phyloP scores from a whole-genome alignment of 345 rosid species.

The Combretum micranthum region DNA sequence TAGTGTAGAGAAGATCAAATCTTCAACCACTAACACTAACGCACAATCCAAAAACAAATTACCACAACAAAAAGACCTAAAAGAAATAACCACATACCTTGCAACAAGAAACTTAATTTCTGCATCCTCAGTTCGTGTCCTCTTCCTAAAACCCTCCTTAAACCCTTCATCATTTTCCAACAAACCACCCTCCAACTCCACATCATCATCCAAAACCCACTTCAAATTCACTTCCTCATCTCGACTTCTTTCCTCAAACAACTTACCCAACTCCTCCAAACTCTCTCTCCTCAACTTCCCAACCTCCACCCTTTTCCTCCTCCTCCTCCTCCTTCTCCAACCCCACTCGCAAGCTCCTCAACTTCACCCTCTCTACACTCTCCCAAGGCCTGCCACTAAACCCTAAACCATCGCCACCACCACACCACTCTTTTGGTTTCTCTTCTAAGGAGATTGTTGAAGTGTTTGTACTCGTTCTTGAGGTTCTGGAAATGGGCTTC shows the following conservation, averaged over 20 bases:
- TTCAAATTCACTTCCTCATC: conserved; percentile 33
- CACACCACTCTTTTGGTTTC: conserved; percentile 5
- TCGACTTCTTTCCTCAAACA: conserved; percentile 37
- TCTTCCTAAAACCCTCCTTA: conserved; percentile 36
- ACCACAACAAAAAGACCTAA: neutral
- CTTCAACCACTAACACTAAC: no score
- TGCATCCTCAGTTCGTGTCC: conserved; percentile 64
- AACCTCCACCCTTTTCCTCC: conserved; percentile 37
- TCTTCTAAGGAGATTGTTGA: conserved; percentile 32
- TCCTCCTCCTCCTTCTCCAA: conserved; percentile 32
- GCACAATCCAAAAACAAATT: neutral
- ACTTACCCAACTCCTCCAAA: conserved; percentile 57
- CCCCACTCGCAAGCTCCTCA: conserved; percentile 42
- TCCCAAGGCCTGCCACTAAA: conserved; percentile 71
- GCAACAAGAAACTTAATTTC: conserved; percentile 61
- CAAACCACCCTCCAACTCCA: conserved; percentile 38
- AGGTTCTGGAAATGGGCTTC: conserved; percentile 43
- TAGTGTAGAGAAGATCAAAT: no score
- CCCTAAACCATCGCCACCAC: conserved; percentile 27
- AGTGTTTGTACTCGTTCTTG: conserved; percentile 58
- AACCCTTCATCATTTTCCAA: conserved; percentile 15
- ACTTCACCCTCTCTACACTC: conserved; percentile 49
- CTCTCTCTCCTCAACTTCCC: conserved; percentile 40
- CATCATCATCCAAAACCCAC: conserved; percentile 84
- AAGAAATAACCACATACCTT: conserved; percentile 27